Evolutionary conservation across 2,329 filamentous ascomycete genomes (phyloP), one percentile per base, ranked within the genome.

Genomic region (Magnaporthiopsis incrustans): DNA sequence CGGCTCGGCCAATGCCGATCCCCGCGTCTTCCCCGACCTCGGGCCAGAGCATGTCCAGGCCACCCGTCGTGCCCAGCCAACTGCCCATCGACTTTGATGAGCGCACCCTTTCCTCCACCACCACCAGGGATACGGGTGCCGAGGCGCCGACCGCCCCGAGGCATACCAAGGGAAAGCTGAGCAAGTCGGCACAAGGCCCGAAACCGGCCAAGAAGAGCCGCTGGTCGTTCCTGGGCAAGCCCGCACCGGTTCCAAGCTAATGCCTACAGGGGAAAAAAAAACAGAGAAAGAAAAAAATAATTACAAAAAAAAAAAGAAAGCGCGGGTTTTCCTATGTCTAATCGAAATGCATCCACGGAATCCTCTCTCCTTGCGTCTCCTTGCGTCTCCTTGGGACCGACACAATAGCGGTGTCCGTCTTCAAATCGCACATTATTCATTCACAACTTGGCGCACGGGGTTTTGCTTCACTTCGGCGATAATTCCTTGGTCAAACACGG

Each of bases 141-240:
- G 8, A 26, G 25, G 30, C 44, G 22, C 18, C 44, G 44, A 8
- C 44, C n/a, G 44, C 44, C 22, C n/a, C 44, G 44, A n/a, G n/a
- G 44, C 44, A 25, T 3, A 53, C 71, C 68, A 65, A 63, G 53
- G 67, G 69, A 57, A 73, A 71, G 67, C 70, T 71, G 30, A 67
- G 64, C 60, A 72, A 72, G 66, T 44, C 64, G 65, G 11, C 63
- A 57, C 4, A 64, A 64, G 5, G 64, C 65, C n/a, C 65, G 22
- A 74, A 74, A 65, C 65, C 69, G 60, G 59, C 65, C 11, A 75
- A 74, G 67, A 74, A 72, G 69, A 72, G 66, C 50, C 70, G 73
- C 18, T 74, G 72, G 72, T 72, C 71, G 25, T 66, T 70, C 32
- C 65, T 69, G 64, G 69, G 70, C 60, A 69, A 59, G 57, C 27